phyloP scores from a whole-genome alignment of 352 stramenopile species.

The Phytophthora pinifolia region DNA sequence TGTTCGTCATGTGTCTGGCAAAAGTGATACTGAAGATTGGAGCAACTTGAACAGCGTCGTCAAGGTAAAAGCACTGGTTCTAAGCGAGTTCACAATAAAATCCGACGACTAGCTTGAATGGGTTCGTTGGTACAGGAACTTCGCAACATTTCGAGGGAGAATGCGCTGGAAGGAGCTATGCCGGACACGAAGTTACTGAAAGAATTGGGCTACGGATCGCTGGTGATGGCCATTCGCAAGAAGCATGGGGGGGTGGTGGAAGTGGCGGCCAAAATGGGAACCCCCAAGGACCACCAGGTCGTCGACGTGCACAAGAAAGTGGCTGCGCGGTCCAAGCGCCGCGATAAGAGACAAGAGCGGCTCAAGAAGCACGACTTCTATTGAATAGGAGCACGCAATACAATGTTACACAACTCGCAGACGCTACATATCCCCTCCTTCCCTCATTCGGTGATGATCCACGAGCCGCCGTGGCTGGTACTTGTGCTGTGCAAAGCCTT shows the following conservation, averaged over 20 bases:
- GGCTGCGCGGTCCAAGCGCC: conserved; percentile 56
- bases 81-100: too few relatives aligned
- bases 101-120: too few relatives aligned
- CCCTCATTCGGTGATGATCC: conserved; percentile 22
- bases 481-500: conserved; percentile 6
- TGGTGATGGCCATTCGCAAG: conserved; percentile 80
- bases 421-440: too few relatives aligned
- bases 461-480: conserved; percentile 17
- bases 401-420: conserved; percentile 2
- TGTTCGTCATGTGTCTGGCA: conserved; percentile 12
- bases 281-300: conserved; percentile 33
- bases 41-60: conserved; percentile 62
- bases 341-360: conserved; percentile 53
- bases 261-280: conserved; percentile 60
- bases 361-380: conserved; percentile 75
- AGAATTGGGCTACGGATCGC: conserved; percentile 50
- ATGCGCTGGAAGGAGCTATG: conserved; percentile 40
- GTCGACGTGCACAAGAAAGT: conserved; percentile 76
- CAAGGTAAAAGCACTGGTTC: conserved; percentile 43
- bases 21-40: conserved; percentile 35
- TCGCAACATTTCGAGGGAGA: conserved; percentile 53
- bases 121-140: conserved; percentile 40
- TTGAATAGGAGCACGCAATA: conserved; percentile 27
- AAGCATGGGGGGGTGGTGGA: conserved; percentile 76
- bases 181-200: conserved; percentile 79